phyloP scores from a whole-genome alignment of 208 protist genomes.

The Leishmania tarentolae region DNA sequence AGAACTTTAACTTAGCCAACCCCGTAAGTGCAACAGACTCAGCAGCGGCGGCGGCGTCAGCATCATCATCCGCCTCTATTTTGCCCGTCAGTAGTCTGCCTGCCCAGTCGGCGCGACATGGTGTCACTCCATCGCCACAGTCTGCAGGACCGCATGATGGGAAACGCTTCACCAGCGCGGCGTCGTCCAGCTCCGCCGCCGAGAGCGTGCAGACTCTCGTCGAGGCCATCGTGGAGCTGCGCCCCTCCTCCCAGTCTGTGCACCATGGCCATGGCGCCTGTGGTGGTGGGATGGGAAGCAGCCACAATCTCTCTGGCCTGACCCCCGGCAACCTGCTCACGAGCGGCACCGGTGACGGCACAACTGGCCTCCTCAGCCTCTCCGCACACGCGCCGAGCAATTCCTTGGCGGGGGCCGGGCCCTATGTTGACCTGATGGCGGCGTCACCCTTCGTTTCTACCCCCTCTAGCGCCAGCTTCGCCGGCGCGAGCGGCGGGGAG shows the following conservation, averaged over 20 bases:
- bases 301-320: conserved; percentile 4
- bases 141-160: not conserved
- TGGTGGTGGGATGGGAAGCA: conserved; percentile 4
- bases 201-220: conserved; percentile 31
- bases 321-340: conserved; percentile 20
- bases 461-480: not conserved
- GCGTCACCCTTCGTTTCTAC: conserved; percentile 31
- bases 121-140: not conserved
- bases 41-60: not conserved
- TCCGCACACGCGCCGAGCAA: conserved; percentile 19
- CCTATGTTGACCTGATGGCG: conserved; percentile 38
- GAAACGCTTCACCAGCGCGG: not conserved
- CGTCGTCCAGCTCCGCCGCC: conserved; percentile 2
- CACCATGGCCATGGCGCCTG: not conserved
- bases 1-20: conserved; percentile 63
- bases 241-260: conserved; percentile 9
- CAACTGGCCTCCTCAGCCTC: not conserved
- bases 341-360: conserved; percentile 5
- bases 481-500: not conserved
- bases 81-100: not conserved
- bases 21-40: conserved; percentile 1
- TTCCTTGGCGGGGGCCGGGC: conserved; percentile 14
- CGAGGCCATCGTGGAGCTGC: conserved; percentile 59
- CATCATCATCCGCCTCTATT: not conserved
- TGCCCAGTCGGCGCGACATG: not conserved